A percentile compares a stretch with the other conserved stretches of the same genome.
Conservation (phyloP, 169 alveolate species). For the Plasmodium malariae region DNA sequence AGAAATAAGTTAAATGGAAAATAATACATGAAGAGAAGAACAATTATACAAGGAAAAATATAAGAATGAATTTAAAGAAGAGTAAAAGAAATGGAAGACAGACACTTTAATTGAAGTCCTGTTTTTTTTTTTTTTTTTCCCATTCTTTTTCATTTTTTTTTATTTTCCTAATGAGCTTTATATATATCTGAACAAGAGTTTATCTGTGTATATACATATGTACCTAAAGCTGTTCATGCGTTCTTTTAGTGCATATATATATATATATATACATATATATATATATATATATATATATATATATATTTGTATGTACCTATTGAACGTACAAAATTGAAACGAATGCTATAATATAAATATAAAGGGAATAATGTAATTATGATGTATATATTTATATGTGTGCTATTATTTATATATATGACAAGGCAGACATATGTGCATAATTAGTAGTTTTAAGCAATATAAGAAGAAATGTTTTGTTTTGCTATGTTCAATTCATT, state of each 20-base stretch:
- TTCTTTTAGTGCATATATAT: too few relatives aligned
- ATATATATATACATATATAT: neutral
- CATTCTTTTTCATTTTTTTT: constrained; percentile 4
- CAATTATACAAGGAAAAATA: neutral
- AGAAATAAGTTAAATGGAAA: constrained; percentile 9
- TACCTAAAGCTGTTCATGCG: too few relatives aligned
- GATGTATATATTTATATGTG: constrained; percentile 3
- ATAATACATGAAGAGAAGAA: constrained; percentile 11
- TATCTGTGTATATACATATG: neutral
- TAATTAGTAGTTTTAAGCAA: neutral
- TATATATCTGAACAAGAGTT: neutral
- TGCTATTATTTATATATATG: too few relatives aligned
- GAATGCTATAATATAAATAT: constrained; percentile 33
- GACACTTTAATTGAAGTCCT: neutral
- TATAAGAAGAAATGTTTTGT: neutral
- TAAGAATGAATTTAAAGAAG: neutral
- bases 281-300: neutral
- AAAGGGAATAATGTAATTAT: constrained; percentile 7
- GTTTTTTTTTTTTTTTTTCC: neutral
- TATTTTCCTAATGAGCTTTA: neutral
- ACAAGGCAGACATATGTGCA: neutral
- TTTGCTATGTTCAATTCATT: neutral
- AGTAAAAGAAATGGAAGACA: neutral
- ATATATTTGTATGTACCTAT: neutral
- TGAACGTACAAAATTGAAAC: constrained; percentile 5